Evolutionary conservation across 148 eudicot species (phyloP).

Genomic region (Amaranthus hypochondriacus): DNA sequence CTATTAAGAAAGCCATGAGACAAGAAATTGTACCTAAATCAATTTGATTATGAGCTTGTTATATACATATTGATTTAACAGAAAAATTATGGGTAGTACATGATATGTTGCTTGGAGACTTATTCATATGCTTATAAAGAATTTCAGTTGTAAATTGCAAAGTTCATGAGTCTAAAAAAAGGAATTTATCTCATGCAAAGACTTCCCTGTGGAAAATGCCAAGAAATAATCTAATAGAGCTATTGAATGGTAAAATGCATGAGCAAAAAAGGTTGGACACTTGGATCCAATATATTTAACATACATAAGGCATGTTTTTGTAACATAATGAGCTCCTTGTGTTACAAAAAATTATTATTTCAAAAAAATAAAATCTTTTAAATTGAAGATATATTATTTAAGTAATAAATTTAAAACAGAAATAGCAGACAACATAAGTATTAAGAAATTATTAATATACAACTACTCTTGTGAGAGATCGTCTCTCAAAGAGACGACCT

Average conservation of each 20-base stretch:
- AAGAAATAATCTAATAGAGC: not conserved
- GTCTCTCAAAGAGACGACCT: too few relatives aligned
- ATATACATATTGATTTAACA: slow-evolving; percentile 19
- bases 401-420: too few relatives aligned
- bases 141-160: slow-evolving; percentile 25
- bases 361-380: too few relatives aligned
- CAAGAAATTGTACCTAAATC: slow-evolving; percentile 30
- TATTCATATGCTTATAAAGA: slow-evolving; percentile 15
- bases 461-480: too few relatives aligned
- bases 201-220: not conserved
- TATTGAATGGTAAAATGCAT: slow-evolving; percentile 14
- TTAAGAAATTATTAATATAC: too few relatives aligned
- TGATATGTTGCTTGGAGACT: slow-evolving; percentile 17
- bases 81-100: not conserved
- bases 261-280: slow-evolving; percentile 4
- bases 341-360: too few relatives aligned
- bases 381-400: too few relatives aligned
- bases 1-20: slow-evolving; percentile 58
- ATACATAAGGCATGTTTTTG: too few relatives aligned
- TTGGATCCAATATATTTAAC: too few relatives aligned
- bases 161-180: slow-evolving; percentile 26
- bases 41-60: slow-evolving; percentile 13
- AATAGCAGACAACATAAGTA: too few relatives aligned
- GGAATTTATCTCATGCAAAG: not conserved
- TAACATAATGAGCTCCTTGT: too few relatives aligned